phyloP scores from a whole-genome alignment of 129 eudicot species.

The Chrysanthemum seticuspe region DNA sequence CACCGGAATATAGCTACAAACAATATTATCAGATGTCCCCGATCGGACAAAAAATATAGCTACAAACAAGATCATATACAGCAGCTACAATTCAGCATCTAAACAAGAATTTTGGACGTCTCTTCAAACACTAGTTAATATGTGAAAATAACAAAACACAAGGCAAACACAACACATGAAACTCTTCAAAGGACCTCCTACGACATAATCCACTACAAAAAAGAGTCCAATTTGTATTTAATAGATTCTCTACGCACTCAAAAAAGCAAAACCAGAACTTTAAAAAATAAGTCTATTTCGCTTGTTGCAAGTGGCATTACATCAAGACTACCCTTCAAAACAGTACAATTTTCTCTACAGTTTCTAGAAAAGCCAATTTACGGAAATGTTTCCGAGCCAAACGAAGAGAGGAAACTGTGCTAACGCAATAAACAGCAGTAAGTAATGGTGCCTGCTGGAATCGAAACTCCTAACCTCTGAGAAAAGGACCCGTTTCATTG shows the following conservation, averaged over 20 bases:
- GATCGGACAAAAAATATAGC: too few species aligned
- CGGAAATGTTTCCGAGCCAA: slow-evolving; percentile 51
- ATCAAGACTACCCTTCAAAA: slow-evolving; percentile 23
- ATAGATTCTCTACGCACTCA: slow-evolving; percentile 14
- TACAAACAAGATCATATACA: too few species aligned
- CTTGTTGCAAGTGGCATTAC: slow-evolving; percentile 20
- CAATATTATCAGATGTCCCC: too few species aligned
- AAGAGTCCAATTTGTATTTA: slow-evolving; percentile 16
- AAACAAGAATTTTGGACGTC: not conserved
- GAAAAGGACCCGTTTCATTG: slow-evolving; percentile 47
- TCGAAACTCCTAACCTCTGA: slow-evolving; percentile 55
- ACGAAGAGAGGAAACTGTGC: slow-evolving; percentile 57
- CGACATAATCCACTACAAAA: slow-evolving; percentile 16
- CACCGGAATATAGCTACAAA: too few species aligned
- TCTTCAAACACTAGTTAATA: not conserved
- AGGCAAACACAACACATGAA: slow-evolving; percentile 1
- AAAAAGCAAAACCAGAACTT: slow-evolving; percentile 23
- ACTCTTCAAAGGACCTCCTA: slow-evolving; percentile 2
- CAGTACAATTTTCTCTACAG: slow-evolving; percentile 23
- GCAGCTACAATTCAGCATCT: too few species aligned
- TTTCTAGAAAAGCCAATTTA: slow-evolving; percentile 47
- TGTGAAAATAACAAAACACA: not conserved
- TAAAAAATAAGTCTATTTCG: slow-evolving; percentile 14
- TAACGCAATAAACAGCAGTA: slow-evolving; percentile 48
- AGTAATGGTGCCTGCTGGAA: slow-evolving; percentile 53